Evolutionary conservation across 768 basidiomycete species (phyloP), one percentile per base, ranked within the genome.

Genomic region (Naematelia encephala): DNA sequence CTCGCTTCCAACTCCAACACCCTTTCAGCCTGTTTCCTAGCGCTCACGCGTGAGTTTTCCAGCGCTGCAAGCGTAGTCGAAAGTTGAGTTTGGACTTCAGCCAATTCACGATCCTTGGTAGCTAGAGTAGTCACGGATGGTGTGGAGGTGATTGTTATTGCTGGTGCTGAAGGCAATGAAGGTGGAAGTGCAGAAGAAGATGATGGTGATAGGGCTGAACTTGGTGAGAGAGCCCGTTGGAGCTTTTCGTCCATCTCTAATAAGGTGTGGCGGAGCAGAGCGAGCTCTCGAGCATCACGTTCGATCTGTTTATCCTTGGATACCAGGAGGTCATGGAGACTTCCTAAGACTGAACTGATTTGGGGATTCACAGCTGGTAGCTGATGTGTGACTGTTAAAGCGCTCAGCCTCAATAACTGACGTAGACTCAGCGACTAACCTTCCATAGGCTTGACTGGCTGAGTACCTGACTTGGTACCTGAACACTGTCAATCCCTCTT

Each of bases 221-320:
- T 25, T 3, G 26, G 4, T 8, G 46, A 30, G 11, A 51, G 44
- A 12, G 54, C 45, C 42, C 47, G 46, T 22, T 64, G 65, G 4
- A 69, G 54, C 47, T 72, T 72, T n/a, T 72, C 70, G 53, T 72
- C 67, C 70, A 72, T 64, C 54, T 72, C 70, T 27, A 72, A 45
- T 4, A 72, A 46, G 5, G 70, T 68, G 43, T 66, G 65, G 5
- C 70, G 62, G 26, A 72, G 67, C 1, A 72, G 46, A 14, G 67
- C 70, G 2, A 72, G 52, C 59, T 72, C 70, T 16, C 65, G 55
- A n/a, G 70, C 70, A 50, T 72, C 70, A 21, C 67, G 49, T 52
- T 72, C 70, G 34, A 72, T 72, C 57, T 72, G 70, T 30, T 68
- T 66, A 47, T 72, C 70, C 56, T 72, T 72, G 23, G 62, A 61